Evolutionary conservation across 116 monocot genomes (phyloP).

Genomic region (Papilionanthe hybrid): DNA sequence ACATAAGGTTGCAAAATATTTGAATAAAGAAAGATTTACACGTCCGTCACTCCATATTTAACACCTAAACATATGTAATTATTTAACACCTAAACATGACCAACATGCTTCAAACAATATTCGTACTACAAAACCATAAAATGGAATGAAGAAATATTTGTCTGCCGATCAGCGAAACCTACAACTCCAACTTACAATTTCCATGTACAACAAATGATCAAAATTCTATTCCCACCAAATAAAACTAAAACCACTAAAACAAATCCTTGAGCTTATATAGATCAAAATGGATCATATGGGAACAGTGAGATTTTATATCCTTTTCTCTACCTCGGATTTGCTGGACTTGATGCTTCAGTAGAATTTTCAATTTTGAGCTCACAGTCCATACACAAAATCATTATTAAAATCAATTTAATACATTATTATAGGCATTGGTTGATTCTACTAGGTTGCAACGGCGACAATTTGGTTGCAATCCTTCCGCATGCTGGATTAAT

Average conservation of each 20-base stretch:
- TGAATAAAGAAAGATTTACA: too few relatives aligned
- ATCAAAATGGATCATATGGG: too few relatives aligned
- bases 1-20: too few relatives aligned
- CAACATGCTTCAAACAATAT: not conserved
- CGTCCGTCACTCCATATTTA: too few relatives aligned
- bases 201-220: not conserved
- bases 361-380: constrained; percentile 3
- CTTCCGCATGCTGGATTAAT: not conserved
- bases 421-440: not conserved
- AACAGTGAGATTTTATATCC: too few relatives aligned
- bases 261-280: not conserved
- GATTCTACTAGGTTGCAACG: not conserved
- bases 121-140: not conserved
- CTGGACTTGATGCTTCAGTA: too few relatives aligned
- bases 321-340: too few relatives aligned
- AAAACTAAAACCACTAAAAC: not conserved
- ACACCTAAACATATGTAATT: too few relatives aligned
- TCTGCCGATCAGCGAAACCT: not conserved
- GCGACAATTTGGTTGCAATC: not conserved
- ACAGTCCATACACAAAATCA: not conserved
- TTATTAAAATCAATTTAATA: not conserved
- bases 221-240: not conserved
- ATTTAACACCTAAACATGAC: not conserved
- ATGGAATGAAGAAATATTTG: not conserved
- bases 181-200: not conserved